Base-by-base conservation (phyloP, 495 filamentous ascomycete genomes). In the Penicillium parvum region DNA sequence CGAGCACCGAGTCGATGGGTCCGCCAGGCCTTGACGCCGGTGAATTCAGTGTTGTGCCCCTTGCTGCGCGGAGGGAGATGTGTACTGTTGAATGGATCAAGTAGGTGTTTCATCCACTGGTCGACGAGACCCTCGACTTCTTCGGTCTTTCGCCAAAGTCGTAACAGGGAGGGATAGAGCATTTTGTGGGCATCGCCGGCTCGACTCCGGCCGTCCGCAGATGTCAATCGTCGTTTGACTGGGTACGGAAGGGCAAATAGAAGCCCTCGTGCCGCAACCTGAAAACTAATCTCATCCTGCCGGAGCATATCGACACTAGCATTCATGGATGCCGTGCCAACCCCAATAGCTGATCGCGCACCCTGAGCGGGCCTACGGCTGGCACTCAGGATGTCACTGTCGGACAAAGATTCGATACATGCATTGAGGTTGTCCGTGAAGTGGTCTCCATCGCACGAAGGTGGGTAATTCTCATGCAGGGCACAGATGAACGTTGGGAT, bases 251-350 rank as follows among this genome's bases (percentile, higher is more conserved):
- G 74, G 9, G 79, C 81, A 55, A 95, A 88, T 1, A 94, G 63
- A 23, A 96, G 57, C 2, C 94, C 90, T 5, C 90, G 81, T 3
- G 90, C 83, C 17, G 87, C 88, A 34, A 88, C 77, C 43, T 97
- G 90, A 50, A 95, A 96, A 23, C 82, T 79, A 40, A 96, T 87
- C 52, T 99, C 92, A 36, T 95, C 88, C 60, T 95, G 90, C 17
- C 91, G 82, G 2, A 97, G 63, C 22, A 76, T 68, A 47, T 96
- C 90, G 12, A 81, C 73, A 5, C 79, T 78, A 6, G 78, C 56
- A 27, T 65, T 73, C 54, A 43, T 50, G 38, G 40, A 64, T 65
- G 30, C 72, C 61, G 18, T 62, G 49, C 54, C 71, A 36, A 73
- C 72, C 9, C 72, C 66, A 10, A 57, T 11, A 5, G 55, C 57